phyloP scores from a whole-genome alignment of 805 yeast genomes.

The Barnettozyma pratensis region DNA sequence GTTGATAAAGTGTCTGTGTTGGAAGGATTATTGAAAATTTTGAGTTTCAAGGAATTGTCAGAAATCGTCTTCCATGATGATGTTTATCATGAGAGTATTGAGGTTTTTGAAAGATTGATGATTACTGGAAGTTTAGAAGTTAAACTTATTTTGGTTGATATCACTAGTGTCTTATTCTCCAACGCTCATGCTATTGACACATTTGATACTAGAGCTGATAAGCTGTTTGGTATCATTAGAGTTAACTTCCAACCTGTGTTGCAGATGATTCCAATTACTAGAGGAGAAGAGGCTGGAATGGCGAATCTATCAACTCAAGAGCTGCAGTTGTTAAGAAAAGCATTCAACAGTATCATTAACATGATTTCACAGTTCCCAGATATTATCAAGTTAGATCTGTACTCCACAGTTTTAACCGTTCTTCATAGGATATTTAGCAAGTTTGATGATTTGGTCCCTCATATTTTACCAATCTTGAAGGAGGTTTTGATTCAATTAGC shows the following conservation, averaged over 20 bases:
- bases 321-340: slow-evolving; percentile 40
- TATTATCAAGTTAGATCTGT: slow-evolving; percentile 63
- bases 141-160: slow-evolving; percentile 43
- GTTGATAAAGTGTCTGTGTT: slow-evolving; percentile 32
- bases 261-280: slow-evolving; percentile 48
- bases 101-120: slow-evolving; percentile 66
- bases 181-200: slow-evolving; percentile 31
- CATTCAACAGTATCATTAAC: slow-evolving; percentile 47
- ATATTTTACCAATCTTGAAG: slow-evolving; percentile 47
- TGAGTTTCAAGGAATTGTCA: slow-evolving; percentile 52
- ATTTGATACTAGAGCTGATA: slow-evolving; percentile 59
- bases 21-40: slow-evolving; percentile 49
- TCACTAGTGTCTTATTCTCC: slow-evolving; percentile 51
- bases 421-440: slow-evolving; percentile 33
- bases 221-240: slow-evolving; percentile 75
- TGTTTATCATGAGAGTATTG: slow-evolving; percentile 71
- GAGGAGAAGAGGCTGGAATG: slow-evolving; percentile 34
- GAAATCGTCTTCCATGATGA: slow-evolving; percentile 58
- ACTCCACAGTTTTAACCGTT: slow-evolving; percentile 60
- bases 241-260: slow-evolving; percentile 61
- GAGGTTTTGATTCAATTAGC: slow-evolving; percentile 35
- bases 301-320: slow-evolving; percentile 23
- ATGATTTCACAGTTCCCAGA: slow-evolving; percentile 65
- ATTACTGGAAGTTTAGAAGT: slow-evolving; percentile 48
- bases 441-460: slow-evolving; percentile 41